Evolutionary conservation across 345 rosid species (phyloP).

Genomic region (Lumnitzera littorea): DNA sequence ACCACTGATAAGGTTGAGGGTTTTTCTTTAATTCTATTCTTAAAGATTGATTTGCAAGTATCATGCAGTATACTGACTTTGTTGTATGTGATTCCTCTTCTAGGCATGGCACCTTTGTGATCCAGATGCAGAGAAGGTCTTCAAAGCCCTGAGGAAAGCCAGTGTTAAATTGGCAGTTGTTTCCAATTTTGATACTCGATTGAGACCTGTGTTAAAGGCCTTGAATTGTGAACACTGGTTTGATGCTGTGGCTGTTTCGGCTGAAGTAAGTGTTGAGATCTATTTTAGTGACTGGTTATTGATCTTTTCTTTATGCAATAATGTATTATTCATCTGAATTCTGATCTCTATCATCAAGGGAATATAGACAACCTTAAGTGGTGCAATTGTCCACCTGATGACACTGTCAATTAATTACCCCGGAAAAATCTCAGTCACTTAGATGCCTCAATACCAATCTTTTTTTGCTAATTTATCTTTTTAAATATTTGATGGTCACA

Average conservation of each 20-base stretch:
- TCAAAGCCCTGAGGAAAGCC: constrained; percentile 63
- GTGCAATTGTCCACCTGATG: too few species aligned
- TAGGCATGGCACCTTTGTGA: constrained; percentile 99
- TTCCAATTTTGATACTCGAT: constrained; percentile 92
- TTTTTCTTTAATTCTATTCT: background rate
- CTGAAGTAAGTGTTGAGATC: constrained; percentile 55
- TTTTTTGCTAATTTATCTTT: too few species aligned
- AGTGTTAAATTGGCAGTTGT: constrained; percentile 89
- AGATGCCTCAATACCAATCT: too few species aligned
- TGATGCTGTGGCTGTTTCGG: constrained; percentile 95
- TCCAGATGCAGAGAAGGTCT: constrained; percentile 83
- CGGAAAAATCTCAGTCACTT: too few species aligned
- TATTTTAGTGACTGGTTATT: background rate
- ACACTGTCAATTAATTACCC: too few species aligned
- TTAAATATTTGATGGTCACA: too few species aligned
- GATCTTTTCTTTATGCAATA: too few species aligned
- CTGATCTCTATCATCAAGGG: too few species aligned
- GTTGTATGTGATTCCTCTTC: constrained; percentile 3
- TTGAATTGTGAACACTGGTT: constrained; percentile 89
- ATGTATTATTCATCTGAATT: too few species aligned
- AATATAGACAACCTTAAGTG: too few species aligned
- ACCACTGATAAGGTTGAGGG: constrained; percentile 62
- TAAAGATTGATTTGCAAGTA: background rate
- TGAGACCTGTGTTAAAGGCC: constrained; percentile 78
- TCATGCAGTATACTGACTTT: background rate